Evolutionary conservation across 495 filamentous ascomycete species (phyloP).

Genomic region (Xylaria grammica): DNA sequence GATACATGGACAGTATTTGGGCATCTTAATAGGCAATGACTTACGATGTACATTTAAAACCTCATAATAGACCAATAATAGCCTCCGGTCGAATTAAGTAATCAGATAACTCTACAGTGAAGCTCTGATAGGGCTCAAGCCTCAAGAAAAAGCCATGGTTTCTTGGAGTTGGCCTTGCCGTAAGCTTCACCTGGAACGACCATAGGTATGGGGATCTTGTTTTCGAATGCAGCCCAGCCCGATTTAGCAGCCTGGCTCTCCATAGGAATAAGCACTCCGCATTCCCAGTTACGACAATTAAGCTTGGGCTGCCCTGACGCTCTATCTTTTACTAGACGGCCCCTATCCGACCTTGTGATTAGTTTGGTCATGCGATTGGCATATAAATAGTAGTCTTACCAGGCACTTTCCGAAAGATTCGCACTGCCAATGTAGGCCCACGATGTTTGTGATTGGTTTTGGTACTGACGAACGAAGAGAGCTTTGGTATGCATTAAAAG

Average conservation of each 20-base stretch:
- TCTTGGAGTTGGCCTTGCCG: slow-evolving; percentile 28
- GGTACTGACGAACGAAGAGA: slow-evolving; percentile 63
- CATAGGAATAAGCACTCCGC: slow-evolving; percentile 68
- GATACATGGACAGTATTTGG: too few relatives aligned
- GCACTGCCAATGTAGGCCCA: slow-evolving; percentile 94
- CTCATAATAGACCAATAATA: not conserved
- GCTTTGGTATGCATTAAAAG: slow-evolving; percentile 92
- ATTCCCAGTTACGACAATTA: slow-evolving; percentile 95
- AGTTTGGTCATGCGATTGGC: slow-evolving; percentile 19
- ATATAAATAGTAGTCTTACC: slow-evolving; percentile 57
- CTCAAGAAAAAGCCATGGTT: slow-evolving; percentile 39
- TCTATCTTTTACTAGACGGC: slow-evolving; percentile 71
- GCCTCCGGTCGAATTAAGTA: too few relatives aligned
- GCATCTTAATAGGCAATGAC: not conserved
- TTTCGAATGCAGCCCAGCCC: slow-evolving; percentile 60
- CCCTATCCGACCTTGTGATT: slow-evolving; percentile 51
- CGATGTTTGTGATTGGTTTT: slow-evolving; percentile 31
- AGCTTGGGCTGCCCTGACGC: slow-evolving; percentile 69
- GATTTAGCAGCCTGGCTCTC: slow-evolving; percentile 10
- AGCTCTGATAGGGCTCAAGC: slow-evolving; percentile 15
- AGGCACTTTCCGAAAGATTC: slow-evolving; percentile 91
- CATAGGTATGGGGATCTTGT: slow-evolving; percentile 74
- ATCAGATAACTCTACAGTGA: not conserved
- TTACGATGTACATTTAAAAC: not conserved
- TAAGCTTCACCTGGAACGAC: slow-evolving; percentile 37